phyloP scores from a whole-genome alignment of 2,329 filamentous ascomycete species.

The Myriosclerotinia scirpicola region DNA sequence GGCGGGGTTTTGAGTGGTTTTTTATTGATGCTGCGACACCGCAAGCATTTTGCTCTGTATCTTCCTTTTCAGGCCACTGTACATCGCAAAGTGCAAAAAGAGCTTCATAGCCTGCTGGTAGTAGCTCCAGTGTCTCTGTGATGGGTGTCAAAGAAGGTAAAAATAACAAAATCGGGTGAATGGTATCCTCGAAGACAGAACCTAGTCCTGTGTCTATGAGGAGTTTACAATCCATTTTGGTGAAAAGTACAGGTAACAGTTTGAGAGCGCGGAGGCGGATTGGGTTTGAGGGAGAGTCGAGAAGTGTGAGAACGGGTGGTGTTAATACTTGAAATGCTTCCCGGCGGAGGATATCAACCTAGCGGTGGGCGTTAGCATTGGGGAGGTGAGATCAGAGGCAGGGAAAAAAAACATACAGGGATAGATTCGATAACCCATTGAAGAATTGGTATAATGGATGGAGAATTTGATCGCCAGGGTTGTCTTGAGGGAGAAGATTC shows the following conservation, averaged over 20 bases:
- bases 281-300: slow-evolving; percentile 62
- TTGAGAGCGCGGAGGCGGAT: slow-evolving; percentile 50
- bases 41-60: slow-evolving; percentile 24
- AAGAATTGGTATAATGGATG: slow-evolving; percentile 56
- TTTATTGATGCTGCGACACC: background rate
- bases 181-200: slow-evolving; percentile 65
- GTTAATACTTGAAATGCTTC: slow-evolving; percentile 66
- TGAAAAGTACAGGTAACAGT: slow-evolving; percentile 56
- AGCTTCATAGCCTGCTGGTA: slow-evolving; percentile 65
- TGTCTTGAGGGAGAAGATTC: slow-evolving; percentile 48
- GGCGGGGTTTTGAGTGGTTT: slow-evolving; percentile 29
- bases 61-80: slow-evolving; percentile 27
- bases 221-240: slow-evolving; percentile 52
- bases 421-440: slow-evolving; percentile 58
- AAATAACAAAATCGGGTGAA: slow-evolving; percentile 71
- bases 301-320: slow-evolving; percentile 67
- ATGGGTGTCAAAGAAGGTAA: slow-evolving; percentile 77
- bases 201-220: slow-evolving; percentile 64
- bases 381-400: slow-evolving; percentile 11
- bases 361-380: background rate
- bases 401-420: slow-evolving; percentile 45
- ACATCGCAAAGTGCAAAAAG: slow-evolving; percentile 56
- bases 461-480: slow-evolving; percentile 60
- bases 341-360: slow-evolving; percentile 33
- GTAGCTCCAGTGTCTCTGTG: slow-evolving; percentile 63